phyloP scores from a whole-genome alignment of 768 basidiomycete genomes.

The Steccherinum ochraceum region DNA sequence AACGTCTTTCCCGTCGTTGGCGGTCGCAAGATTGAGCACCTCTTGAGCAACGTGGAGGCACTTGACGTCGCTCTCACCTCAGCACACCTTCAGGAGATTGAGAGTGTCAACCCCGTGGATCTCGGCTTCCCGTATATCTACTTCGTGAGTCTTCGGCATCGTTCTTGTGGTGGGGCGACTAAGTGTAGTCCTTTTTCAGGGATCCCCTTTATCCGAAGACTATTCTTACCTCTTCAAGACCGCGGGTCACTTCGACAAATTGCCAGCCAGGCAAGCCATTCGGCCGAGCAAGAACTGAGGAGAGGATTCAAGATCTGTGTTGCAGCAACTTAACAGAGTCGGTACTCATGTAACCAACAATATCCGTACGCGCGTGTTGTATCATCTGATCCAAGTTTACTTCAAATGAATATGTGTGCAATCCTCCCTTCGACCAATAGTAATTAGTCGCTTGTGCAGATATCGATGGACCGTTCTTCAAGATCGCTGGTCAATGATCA shows the following conservation, averaged over 20 bases:
- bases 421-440: no score
- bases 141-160: slow-evolving; percentile 24
- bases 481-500: no score
- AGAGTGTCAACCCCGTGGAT: slow-evolving; percentile 35
- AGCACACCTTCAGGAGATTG: slow-evolving; percentile 38
- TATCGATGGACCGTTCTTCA: no score
- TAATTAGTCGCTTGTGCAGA: no score
- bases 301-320: no score
- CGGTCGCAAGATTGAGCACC: slow-evolving; percentile 41
- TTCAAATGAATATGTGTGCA: no score
- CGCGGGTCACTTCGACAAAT: slow-evolving; percentile 21
- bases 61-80: slow-evolving; percentile 35
- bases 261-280: slow-evolving; percentile 18
- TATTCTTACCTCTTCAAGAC: slow-evolving; percentile 9
- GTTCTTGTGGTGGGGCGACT: background rate
- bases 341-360: no score
- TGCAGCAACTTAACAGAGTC: no score
- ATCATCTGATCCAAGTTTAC: no score
- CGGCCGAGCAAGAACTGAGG: slow-evolving; percentile 8
- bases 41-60: slow-evolving; percentile 42
- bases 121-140: slow-evolving; percentile 32
- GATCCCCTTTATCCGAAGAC: slow-evolving; percentile 3
- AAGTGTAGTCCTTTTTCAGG: background rate
- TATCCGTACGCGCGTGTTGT: no score
- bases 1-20: slow-evolving; percentile 47